A percentile compares a stretch with the other conserved stretches of the same genome.
Evolutionary conservation across 768 basidiomycete species (phyloP).

Genomic region (Panellus pusillus): DNA sequence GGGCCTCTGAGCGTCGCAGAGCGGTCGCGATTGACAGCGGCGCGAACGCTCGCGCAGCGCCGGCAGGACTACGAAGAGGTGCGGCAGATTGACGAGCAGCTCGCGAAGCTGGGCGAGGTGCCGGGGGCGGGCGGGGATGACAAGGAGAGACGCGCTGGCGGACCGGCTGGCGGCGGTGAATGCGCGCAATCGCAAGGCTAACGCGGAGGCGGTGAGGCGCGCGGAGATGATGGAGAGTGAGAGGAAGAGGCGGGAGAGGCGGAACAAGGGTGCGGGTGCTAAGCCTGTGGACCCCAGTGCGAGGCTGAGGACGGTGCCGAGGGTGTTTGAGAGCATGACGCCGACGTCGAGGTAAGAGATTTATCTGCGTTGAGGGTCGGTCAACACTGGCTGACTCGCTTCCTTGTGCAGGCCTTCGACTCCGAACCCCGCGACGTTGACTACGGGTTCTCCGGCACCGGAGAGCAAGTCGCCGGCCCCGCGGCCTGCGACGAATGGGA

Average conservation of each 20-base stretch:
- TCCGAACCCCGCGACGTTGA: conserved; percentile 44
- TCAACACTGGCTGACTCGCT: conserved; percentile 3
- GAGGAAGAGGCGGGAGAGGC: conserved; percentile 61
- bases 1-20: conserved; percentile 43
- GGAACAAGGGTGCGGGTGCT: conserved; percentile 23
- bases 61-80: conserved; percentile 72
- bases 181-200: conserved; percentile 85
- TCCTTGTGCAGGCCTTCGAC: conserved; percentile 44
- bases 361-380: background rate
- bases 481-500: background rate
- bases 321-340: conserved; percentile 50
- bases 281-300: conserved; percentile 63
- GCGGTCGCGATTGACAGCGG: conserved; percentile 65
- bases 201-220: conserved; percentile 74
- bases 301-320: conserved; percentile 63
- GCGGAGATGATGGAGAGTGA: conserved; percentile 73
- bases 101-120: conserved; percentile 49
- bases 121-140: conserved; percentile 22
- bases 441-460: background rate
- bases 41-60: conserved; percentile 70
- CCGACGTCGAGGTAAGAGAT: conserved; percentile 60
- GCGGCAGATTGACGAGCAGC: conserved; percentile 57
- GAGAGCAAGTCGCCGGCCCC: background rate
- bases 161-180: conserved; percentile 79
- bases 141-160: conserved; percentile 26